Evolutionary conservation across 1,284 basidiomycete species (phyloP).

Genomic region (Ganoderma lingzhi): DNA sequence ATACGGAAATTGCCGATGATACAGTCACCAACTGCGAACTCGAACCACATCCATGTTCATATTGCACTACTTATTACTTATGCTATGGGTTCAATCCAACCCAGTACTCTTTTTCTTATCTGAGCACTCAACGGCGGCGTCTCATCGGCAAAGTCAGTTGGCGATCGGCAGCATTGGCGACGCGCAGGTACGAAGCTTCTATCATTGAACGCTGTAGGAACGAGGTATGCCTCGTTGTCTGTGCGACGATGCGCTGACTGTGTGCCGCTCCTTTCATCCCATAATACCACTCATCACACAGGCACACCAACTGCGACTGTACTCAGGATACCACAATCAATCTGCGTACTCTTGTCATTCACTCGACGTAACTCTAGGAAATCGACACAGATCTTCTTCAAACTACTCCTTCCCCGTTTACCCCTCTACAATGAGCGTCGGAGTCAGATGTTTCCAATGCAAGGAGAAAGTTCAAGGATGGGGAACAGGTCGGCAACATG

Average conservation of each 20-base stretch:
- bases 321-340: no score
- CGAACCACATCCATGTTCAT: background rate
- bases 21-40: background rate
- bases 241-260: background rate
- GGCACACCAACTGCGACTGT: no score
- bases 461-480: background rate
- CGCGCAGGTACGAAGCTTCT: background rate
- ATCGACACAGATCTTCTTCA: no score
- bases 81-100: background rate
- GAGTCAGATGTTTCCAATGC: constrained; percentile 20
- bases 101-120: background rate
- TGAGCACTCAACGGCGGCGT: background rate
- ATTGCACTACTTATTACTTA: background rate
- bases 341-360: background rate
- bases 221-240: background rate
- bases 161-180: background rate
- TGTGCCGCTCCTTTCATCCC: background rate
- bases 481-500: constrained; percentile 4
- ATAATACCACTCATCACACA: no score
- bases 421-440: constrained; percentile 5
- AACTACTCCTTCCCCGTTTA: no score
- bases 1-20: background rate
- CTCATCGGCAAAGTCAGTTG: background rate
- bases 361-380: no score
- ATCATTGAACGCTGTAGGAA: background rate